Evolutionary conservation across 768 basidiomycete species (phyloP).

Genomic region (Royoungia palumana): DNA sequence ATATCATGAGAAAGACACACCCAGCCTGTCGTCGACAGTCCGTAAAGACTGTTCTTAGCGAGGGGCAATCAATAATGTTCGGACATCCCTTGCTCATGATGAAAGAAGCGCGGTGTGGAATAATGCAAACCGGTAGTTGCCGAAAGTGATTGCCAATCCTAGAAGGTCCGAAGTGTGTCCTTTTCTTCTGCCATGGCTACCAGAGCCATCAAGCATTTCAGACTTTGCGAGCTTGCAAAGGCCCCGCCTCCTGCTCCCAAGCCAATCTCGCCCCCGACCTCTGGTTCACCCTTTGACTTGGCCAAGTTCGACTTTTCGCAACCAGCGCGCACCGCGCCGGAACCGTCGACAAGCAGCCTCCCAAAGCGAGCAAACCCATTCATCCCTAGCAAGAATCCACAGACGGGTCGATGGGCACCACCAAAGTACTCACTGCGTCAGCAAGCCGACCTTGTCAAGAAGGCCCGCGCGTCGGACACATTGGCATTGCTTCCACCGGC

Average conservation of each 20-base stretch:
- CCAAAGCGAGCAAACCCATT: constrained; percentile 58
- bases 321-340: neutral
- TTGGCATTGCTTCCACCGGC: constrained; percentile 67
- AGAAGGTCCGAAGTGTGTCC: neutral
- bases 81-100: no score
- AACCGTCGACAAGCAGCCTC: constrained; percentile 10
- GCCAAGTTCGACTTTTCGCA: constrained; percentile 21
- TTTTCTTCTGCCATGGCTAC: constrained; percentile 14
- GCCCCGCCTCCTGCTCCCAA: constrained; percentile 27
- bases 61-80: no score
- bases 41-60: no score
- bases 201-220: constrained; percentile 25
- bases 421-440: constrained; percentile 70
- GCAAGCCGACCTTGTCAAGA: constrained; percentile 77
- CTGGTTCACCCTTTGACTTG: constrained; percentile 12
- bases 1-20: neutral
- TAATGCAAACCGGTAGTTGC: no score
- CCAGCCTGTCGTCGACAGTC: constrained; percentile 16
- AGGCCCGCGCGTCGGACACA: constrained; percentile 51
- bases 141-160: no score
- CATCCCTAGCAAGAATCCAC: constrained; percentile 55
- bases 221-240: constrained; percentile 23
- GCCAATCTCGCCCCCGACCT: constrained; percentile 2
- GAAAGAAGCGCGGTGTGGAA: no score
- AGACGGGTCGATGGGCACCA: constrained; percentile 63